These are phyloP conservation scores for Chrysanthemum seticuspe DNA, from an alignment of 129 eudicot genomes.

Conservation along the genomic window DNA sequence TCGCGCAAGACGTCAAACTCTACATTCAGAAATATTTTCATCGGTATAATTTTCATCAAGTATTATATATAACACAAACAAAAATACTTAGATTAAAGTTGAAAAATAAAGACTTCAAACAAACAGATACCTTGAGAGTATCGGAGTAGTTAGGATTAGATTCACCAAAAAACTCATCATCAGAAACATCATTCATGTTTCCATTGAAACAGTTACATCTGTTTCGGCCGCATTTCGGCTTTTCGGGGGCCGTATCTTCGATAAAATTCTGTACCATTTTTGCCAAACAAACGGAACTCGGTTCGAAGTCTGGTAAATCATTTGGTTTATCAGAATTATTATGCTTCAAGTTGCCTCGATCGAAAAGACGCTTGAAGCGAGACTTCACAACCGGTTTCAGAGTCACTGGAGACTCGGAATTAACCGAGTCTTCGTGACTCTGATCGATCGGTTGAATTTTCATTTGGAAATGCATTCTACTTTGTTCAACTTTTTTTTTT, in stretches of 20 bases:
- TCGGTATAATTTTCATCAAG: no score
- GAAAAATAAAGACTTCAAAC: no score
- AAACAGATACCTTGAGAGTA: conserved; percentile 49
- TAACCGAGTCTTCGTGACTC: conserved; percentile 38
- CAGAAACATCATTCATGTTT: conserved; percentile 66
- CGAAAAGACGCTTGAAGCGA: conserved; percentile 75
- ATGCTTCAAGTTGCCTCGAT: conserved; percentile 50
- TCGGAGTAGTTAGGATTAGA: conserved; percentile 38
- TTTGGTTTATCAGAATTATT: conserved; percentile 50
- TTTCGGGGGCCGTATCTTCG: conserved; percentile 59
- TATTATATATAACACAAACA: no score
- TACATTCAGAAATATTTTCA: conserved; percentile 13
- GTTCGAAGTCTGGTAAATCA: no score
- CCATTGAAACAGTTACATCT: conserved; percentile 88
- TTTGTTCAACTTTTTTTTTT: background rate
- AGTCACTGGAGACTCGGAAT: conserved; percentile 32
- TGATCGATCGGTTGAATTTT: conserved; percentile 78
- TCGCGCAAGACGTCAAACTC: conserved; percentile 74
- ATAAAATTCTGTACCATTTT: conserved; percentile 81
- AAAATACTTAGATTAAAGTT: no score
- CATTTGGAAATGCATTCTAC: conserved; percentile 74
- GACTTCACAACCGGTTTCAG: conserved; percentile 69
- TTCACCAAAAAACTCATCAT: conserved; percentile 56
- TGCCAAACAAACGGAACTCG: conserved; percentile 74
- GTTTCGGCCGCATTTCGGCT: conserved; percentile 70